phyloP scores from a whole-genome alignment of 768 basidiomycete species.

The Grammothele lineata region DNA sequence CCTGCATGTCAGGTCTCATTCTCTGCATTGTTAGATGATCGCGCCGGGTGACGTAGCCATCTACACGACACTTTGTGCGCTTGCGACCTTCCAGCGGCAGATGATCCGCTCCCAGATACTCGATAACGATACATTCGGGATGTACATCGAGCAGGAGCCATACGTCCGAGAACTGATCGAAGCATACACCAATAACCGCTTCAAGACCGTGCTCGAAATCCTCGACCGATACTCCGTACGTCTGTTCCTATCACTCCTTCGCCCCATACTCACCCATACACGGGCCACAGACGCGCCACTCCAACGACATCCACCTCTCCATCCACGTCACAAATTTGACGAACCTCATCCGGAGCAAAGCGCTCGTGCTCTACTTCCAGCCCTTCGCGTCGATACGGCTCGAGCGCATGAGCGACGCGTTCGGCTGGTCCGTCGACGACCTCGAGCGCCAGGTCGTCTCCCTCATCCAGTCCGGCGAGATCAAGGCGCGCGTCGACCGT shows the following conservation, averaged over 20 bases:
- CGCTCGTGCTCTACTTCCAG: constrained; percentile 84
- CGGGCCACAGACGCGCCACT: constrained; percentile 69
- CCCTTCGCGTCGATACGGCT: constrained; percentile 85
- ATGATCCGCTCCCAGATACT: constrained; percentile 65
- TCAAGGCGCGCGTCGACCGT: constrained; percentile 83
- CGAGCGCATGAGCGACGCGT: constrained; percentile 79
- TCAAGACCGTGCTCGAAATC: constrained; percentile 75
- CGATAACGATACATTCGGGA: constrained; percentile 64
- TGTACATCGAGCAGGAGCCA: constrained; percentile 82
- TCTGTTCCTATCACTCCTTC: not conserved
- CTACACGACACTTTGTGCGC: constrained; percentile 79
- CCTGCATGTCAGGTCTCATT: no score
- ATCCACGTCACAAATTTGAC: constrained; percentile 64
- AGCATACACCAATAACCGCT: constrained; percentile 82
- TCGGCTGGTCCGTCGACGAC: constrained; percentile 74
- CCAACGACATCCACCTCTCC: constrained; percentile 72
- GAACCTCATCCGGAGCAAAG: constrained; percentile 67
- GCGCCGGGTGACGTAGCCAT: constrained; percentile 82
- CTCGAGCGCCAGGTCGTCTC: constrained; percentile 70
- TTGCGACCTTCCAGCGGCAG: constrained; percentile 70
- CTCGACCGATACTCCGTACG: constrained; percentile 68
- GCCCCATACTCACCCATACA: not conserved
- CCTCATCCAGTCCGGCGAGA: constrained; percentile 73
- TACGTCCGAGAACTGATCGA: constrained; percentile 85
- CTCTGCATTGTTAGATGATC: constrained; percentile 47